Evolutionary conservation across 2,329 filamentous ascomycete species (phyloP).

Genomic region (Neofusicoccum ribis): DNA sequence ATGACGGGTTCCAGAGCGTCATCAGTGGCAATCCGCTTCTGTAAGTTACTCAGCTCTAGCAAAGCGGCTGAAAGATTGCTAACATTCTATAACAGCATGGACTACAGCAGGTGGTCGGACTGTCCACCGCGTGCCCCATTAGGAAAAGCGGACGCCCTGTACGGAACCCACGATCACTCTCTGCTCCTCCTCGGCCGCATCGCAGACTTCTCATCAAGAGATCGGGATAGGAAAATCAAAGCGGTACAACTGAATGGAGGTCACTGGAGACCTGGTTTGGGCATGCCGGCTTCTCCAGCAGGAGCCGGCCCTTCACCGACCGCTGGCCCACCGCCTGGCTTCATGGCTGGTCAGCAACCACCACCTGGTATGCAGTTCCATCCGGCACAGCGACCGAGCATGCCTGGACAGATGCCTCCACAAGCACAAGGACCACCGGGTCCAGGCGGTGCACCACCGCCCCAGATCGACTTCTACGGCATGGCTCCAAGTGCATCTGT

Average conservation of each 20-base stretch:
- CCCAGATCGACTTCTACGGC: conserved; percentile 47
- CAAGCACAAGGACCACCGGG: conserved; percentile 2
- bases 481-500: conserved; percentile 47
- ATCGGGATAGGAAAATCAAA: conserved; percentile 75
- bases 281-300: conserved; percentile 44
- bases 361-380: conserved; percentile 1
- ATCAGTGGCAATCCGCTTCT: conserved; percentile 82
- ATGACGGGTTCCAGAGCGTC: conserved; percentile 89
- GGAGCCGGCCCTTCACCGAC: conserved; percentile 12
- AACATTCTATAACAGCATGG: conserved; percentile 58
- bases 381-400: not conserved
- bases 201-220: conserved; percentile 73
- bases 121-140: conserved; percentile 83
- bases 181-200: conserved; percentile 79
- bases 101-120: conserved; percentile 78
- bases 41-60: conserved; percentile 55
- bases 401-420: not conserved
- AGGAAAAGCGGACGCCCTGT: conserved; percentile 74
- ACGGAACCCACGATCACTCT: conserved; percentile 86
- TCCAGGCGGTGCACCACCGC: not conserved
- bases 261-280: conserved; percentile 56
- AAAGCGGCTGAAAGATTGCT: not conserved
- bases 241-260: conserved; percentile 61
- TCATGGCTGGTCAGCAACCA: not conserved
- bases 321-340: conserved; percentile 19